Percentiles rank a stretch among this genome's conserved stretches.
Conservation (phyloP, 164 flowering plant species). For the Paratinospora sagittata region DNA sequence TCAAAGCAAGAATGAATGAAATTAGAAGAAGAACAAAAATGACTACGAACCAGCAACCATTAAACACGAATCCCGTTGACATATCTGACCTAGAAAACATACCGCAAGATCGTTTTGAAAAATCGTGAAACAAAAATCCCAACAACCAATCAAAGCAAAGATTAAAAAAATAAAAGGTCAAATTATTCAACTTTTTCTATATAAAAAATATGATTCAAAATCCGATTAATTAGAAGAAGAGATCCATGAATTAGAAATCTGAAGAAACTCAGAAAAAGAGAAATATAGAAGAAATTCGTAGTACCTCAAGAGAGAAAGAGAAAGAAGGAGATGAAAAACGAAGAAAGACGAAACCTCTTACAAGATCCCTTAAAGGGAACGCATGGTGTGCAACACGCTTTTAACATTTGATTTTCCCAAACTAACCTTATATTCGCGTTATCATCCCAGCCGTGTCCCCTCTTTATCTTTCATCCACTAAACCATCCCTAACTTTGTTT, state of each 20-base stretch:
- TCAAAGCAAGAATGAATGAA: background rate
- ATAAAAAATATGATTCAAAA: background rate
- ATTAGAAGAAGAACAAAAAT: too few species aligned
- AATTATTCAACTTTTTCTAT: too few species aligned
- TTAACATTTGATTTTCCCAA: background rate
- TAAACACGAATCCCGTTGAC: background rate
- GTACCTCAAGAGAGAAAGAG: background rate
- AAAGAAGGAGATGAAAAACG: background rate
- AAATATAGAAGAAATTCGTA: background rate
- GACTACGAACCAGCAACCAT: background rate
- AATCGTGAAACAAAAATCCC: too few species aligned
- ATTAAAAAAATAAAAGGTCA: too few species aligned
- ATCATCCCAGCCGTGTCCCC: background rate
- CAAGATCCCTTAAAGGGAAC: background rate
- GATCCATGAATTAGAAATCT: background rate
- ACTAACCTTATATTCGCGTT: background rate
- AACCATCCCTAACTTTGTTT: too few species aligned
- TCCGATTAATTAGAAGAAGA: background rate
- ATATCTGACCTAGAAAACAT: too few species aligned
- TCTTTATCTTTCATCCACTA: too few species aligned
- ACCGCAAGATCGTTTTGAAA: too few species aligned
- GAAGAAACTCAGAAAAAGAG: background rate
- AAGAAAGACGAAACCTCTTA: background rate
- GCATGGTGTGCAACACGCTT: too few species aligned
- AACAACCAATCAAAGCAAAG: too few species aligned